Evolutionary conservation across 1,284 basidiomycete species (phyloP).

Genomic region (Paramarasmius palmivorus): DNA sequence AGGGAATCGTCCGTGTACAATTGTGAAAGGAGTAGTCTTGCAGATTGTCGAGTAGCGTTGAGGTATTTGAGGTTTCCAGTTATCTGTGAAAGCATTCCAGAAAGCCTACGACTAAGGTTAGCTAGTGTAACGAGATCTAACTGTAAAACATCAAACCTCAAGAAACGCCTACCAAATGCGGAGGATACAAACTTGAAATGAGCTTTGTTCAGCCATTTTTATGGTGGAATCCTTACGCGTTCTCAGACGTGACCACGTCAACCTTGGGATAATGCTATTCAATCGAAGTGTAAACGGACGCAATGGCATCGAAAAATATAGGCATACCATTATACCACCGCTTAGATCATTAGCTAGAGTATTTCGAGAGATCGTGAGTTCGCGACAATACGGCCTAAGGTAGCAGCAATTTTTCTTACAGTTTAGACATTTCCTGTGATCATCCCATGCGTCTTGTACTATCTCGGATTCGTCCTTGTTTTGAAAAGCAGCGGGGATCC

Average conservation of each 20-base stretch:
- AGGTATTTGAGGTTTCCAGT: conserved; percentile 5
- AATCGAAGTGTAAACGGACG: too few species aligned
- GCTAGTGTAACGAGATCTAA: neutral
- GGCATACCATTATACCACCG: too few species aligned
- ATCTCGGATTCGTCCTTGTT: too few species aligned
- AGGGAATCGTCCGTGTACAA: neutral
- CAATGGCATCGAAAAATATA: too few species aligned
- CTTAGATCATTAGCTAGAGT: neutral
- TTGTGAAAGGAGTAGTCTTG: conserved; percentile 5
- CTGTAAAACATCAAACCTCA: neutral
- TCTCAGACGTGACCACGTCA: neutral
- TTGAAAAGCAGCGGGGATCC: too few species aligned
- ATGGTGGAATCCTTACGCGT: neutral
- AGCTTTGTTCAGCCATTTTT: neutral
- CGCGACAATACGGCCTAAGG: too few species aligned
- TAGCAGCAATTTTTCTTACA: too few species aligned
- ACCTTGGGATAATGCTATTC: neutral
- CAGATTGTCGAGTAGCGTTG: conserved; percentile 2
- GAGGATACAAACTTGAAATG: too few species aligned
- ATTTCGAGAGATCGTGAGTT: too few species aligned
- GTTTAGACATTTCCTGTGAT: too few species aligned
- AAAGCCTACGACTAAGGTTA: conserved; percentile 9
- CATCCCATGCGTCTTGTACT: neutral
- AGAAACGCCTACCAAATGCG: too few species aligned
- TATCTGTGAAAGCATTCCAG: conserved; percentile 7